Base-by-base conservation (phyloP, 805 yeast species). In the Wickerhamomyces pijperi region DNA sequence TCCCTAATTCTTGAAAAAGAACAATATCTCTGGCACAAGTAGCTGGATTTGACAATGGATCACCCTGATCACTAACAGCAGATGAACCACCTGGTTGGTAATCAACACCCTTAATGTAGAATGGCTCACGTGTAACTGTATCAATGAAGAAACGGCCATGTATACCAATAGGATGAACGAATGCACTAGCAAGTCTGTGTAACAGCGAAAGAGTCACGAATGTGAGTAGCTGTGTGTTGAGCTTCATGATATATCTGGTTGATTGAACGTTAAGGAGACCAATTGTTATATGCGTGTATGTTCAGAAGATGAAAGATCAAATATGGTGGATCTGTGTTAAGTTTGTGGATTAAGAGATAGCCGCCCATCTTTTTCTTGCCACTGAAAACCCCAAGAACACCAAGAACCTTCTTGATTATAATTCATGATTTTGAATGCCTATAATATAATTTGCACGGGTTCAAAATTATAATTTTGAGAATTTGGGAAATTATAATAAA, bases 61-160 rank as follows among this genome's bases (percentile, higher is more conserved):
- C 97, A 9, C 49, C 55, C 6, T 51, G 44, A 3, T 51, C 59
- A n/a, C 64, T 64, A 19, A 77, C 78, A 0, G 78, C 88, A 0
- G 95, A 78, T 0, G 95, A 79, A 0, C 97, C 97, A 9, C 97
- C 97, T 0, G 97, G 97, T 54, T 90, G 97, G 55, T 88, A 88
- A 58, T 90, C 97, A 1, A 90, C 82, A 16, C 97, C 97, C 58
- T 74, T 79, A 29, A 88, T 70, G 49, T 69, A 78, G 54, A 90
- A 88, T 8, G 88, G 88, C 43, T 78, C 77, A 28, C 73, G 67
- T 1, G 94, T 83, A 6, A 76, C 72, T 1, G 86, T 68, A 50
- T 88, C 87, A 38, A 77, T 68, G 51, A 90, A 90, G 50, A 78
- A 82, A 23, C 77, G 74, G 2, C 85, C 92, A 40, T 67, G 62